phyloP scores from a whole-genome alignment of 148 eudicot genomes.

The Cornus controversa region DNA sequence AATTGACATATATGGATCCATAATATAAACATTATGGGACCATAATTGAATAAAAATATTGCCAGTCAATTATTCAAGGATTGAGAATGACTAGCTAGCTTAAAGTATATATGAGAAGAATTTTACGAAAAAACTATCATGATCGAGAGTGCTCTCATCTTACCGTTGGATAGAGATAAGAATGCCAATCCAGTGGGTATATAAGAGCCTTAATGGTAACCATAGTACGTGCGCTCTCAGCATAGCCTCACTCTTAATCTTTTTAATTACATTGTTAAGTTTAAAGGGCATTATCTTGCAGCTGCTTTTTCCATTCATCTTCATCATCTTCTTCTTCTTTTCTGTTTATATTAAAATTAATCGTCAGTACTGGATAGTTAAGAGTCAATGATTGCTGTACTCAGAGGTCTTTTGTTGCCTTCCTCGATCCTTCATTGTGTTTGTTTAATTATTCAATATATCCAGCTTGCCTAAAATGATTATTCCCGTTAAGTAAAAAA shows the following conservation, averaged over 20 bases:
- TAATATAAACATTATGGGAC: not conserved
- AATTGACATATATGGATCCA: not conserved
- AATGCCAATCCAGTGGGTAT: too few species aligned
- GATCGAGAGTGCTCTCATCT: too few species aligned
- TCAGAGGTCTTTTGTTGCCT: not conserved
- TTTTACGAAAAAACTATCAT: not conserved
- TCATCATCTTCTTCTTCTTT: not conserved
- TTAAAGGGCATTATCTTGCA: too few species aligned
- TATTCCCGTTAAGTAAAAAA: too few species aligned
- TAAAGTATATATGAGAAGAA: too few species aligned
- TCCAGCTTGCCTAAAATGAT: not conserved
- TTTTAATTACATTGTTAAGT: not conserved
- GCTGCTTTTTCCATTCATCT: not conserved
- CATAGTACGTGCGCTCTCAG: too few species aligned
- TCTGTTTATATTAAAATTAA: not conserved
- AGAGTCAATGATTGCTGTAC: not conserved
- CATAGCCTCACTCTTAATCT: too few species aligned
- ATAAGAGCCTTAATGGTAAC: too few species aligned
- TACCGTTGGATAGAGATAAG: too few species aligned
- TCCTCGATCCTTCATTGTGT: not conserved
- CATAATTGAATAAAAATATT: not conserved
- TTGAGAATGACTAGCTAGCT: constrained; percentile 3
- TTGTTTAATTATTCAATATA: not conserved
- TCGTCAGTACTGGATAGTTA: not conserved
- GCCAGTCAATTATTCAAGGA: not conserved